Conservation (phyloP, 2,329 filamentous ascomycete genomes). For the Pseudocercospora vitis region DNA sequence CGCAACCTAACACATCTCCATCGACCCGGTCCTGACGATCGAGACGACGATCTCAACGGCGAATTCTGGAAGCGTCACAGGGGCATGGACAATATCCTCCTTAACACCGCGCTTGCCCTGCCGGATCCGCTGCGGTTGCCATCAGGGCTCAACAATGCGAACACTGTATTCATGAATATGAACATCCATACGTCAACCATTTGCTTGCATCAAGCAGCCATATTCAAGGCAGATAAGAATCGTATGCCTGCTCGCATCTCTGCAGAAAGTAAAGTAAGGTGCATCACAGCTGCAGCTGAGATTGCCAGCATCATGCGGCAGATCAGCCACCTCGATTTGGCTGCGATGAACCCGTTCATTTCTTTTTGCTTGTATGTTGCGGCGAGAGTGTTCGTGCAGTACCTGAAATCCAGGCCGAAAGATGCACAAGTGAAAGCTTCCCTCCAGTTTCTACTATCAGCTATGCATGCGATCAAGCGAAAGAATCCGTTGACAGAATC, state of each 20-base stretch:
- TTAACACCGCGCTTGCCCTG: slow-evolving; percentile 82
- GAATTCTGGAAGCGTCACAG: slow-evolving; percentile 95
- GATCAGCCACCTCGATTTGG: slow-evolving; percentile 85
- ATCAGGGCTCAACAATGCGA: slow-evolving; percentile 70
- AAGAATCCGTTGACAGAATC: slow-evolving; percentile 92
- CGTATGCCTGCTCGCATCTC: slow-evolving; percentile 72
- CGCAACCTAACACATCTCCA: slow-evolving; percentile 89
- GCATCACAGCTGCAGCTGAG: slow-evolving; percentile 89
- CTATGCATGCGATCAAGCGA: slow-evolving; percentile 84
- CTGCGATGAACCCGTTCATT: slow-evolving; percentile 86
- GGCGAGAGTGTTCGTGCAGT: slow-evolving; percentile 91
- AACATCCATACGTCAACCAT: slow-evolving; percentile 95
- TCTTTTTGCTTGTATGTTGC: slow-evolving; percentile 97
- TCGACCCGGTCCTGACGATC: slow-evolving; percentile 76
- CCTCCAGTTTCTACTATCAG: slow-evolving; percentile 83
- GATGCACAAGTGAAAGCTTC: slow-evolving; percentile 77
- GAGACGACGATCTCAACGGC: slow-evolving; percentile 83
- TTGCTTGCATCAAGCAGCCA: slow-evolving; percentile 95
- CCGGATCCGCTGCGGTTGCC: slow-evolving; percentile 79
- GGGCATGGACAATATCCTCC: slow-evolving; percentile 81
- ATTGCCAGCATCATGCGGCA: slow-evolving; percentile 94
- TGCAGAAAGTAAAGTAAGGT: slow-evolving; percentile 87
- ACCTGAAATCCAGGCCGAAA: slow-evolving; percentile 87
- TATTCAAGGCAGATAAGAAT: slow-evolving; percentile 94
- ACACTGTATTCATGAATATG: slow-evolving; percentile 94